Evolutionary conservation across 2,329 filamentous ascomycete species (phyloP), one percentile per base, ranked within the genome.

Genomic region (Lizonia empirigonia): DNA sequence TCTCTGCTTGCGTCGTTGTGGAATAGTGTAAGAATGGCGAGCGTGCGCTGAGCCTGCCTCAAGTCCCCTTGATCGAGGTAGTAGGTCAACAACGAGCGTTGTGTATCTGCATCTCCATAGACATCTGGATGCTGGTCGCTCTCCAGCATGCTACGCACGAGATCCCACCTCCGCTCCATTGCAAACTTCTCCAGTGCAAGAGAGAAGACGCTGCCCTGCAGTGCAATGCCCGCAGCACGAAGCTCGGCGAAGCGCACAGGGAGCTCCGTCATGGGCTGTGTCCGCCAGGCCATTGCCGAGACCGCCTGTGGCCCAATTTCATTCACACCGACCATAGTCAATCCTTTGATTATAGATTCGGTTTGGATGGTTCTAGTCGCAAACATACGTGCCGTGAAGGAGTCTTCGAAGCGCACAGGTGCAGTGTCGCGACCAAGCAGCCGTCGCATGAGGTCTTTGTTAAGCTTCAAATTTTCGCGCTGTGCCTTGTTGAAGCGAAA

Each of bases 371-470:
- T 88, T 50, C 80, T 86, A 1, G 86, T 88, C 8, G 91, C 91
- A 68, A 96, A 92, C 76, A 91, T 85, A 56, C 86, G 83, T n/a
- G 91, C 88, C 15, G 89, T 87, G 23, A 95, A 81, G 0, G 78
- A 74, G 69, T 94, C 90, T 63, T 74, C 70, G 37, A 80, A 70
- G 30, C 74, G 68, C 29, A 78, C 77, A n/a, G 74, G 72, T 24
- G 73, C 74, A 44, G 75, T 74, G 22, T 77, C 74, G 27, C 75
- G 72, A 13, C 76, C 76, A 7, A 70, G 51, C 15, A 76, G 57
- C 13, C 64, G 63, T 15, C 60, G 70, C 65, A 74, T 62, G 4
- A 69, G 65, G 8, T 69, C 59, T 19, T 69, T 52, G 37, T 71
- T 66, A 49, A 67, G 62, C 44, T 47, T 63, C 10, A 47, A 50